Base-by-base conservation (phyloP, 2,329 filamentous ascomycete species). In the Cercospora zeina region DNA sequence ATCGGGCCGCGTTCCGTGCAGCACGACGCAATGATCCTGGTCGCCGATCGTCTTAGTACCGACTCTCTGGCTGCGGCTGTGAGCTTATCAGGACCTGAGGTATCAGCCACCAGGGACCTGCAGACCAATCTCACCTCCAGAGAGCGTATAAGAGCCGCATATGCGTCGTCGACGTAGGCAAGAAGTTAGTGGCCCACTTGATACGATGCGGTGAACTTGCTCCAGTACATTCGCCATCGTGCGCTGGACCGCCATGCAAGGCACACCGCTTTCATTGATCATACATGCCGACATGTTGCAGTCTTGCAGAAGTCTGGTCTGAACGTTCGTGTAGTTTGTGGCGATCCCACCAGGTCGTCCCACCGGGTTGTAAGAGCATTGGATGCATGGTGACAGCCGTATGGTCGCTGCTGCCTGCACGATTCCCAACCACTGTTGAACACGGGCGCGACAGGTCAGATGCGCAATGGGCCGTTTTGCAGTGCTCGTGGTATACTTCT, bases 331-430 rank as follows among this genome's bases (percentile, higher is more conserved):
- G 39, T 27, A 27, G 21, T 16, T 45, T 45, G 39, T 45, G 39
- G 39, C 39, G 39, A 45, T 24, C 54, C 33, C 34, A 31, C 54
- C 54, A 39, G 54, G 34, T 57, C 30, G 39, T 24, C 54, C 33
- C 34, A 31, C 54, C 54, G 27, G 54, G 34, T 57, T 16, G 39
- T n/a, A 13, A 45, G 24, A 27, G n/a, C n/a, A n/a, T n/a, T 21
- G 16, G 2, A 45, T 45, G 39, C 39, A 24, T 45, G 16, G 39
- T 45, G 39, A 45, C 39, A 45, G 1, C 19, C 10, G 4, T 45
- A 27, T 27, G 24, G 24, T 27, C 24, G 3, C 24, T 27, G 24
- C 6, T 27, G 24, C 24, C 24, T 6, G 24, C 24, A 27, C 6
- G 24, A 27, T 27, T 27, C 24, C 24, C 24, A 27, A 27, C 24